These are phyloP conservation scores for Thelephora terrestris DNA, from an alignment of 1,284 basidiomycete genomes.

Conservation along the genomic window DNA sequence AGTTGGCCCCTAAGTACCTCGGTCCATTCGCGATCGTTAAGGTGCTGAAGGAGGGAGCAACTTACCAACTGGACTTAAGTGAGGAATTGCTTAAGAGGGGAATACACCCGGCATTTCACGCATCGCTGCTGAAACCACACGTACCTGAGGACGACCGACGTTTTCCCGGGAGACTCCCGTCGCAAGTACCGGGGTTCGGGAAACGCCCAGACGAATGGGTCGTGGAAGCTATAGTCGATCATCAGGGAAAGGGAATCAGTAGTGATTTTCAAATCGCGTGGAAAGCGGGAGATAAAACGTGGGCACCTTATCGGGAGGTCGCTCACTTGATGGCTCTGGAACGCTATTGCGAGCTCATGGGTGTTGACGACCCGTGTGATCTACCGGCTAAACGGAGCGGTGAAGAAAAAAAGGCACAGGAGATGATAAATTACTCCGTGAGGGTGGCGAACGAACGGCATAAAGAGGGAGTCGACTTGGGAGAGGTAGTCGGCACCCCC, in stretches of 20 bases:
- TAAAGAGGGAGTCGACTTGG: too few relatives aligned
- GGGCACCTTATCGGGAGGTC: too few relatives aligned
- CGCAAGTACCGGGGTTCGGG: constrained; percentile 10
- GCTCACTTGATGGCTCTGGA: too few relatives aligned
- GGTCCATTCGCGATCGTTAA: constrained; percentile 11
- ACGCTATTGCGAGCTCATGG: too few relatives aligned
- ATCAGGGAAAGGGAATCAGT: constrained; percentile 17
- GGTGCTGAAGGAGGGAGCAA: constrained; percentile 5
- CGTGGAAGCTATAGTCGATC: constrained; percentile 21
- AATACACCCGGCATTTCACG: constrained; percentile 24
- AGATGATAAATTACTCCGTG: too few relatives aligned
- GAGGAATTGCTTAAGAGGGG: constrained; percentile 14
- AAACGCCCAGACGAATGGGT: constrained; percentile 21
- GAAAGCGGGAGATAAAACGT: too few relatives aligned
- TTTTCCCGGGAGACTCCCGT: constrained; percentile 18
- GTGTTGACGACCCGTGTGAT: neutral
- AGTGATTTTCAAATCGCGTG: constrained; percentile 25
- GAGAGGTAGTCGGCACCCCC: too few relatives aligned
- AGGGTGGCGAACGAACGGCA: too few relatives aligned
- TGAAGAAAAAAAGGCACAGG: too few relatives aligned
- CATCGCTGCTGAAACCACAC: constrained; percentile 17
- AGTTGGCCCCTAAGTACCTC: constrained; percentile 20
- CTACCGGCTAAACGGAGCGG: constrained; percentile 5
- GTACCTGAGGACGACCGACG: constrained; percentile 19
- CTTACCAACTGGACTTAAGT: constrained; percentile 20